Conservation (phyloP, 306 rosid genomes). For the Cicer yamashitae region DNA sequence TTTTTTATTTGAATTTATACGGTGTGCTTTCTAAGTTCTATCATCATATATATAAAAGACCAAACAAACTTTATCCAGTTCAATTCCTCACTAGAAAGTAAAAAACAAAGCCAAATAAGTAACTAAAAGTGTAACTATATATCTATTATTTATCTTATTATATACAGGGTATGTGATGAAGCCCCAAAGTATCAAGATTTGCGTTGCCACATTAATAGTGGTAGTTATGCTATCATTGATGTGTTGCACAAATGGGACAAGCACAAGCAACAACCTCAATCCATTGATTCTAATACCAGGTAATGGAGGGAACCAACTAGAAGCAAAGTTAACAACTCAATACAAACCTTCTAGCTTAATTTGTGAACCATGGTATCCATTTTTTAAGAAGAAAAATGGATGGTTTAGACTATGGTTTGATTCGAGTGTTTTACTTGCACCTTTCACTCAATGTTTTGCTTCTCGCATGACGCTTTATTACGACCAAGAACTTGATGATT, state of each 20-base stretch:
- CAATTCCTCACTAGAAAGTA: too few relatives aligned
- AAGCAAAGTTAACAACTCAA: slow-evolving; percentile 60
- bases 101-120: too few relatives aligned
- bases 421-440: slow-evolving; percentile 64
- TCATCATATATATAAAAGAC: too few relatives aligned
- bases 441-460: slow-evolving; percentile 83
- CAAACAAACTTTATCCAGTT: too few relatives aligned
- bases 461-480: slow-evolving; percentile 81
- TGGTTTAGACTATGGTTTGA: slow-evolving; percentile 97
- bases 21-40: too few relatives aligned
- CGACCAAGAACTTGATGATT: slow-evolving; percentile 62
- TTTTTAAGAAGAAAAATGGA: slow-evolving; percentile 52
- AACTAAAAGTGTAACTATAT: too few relatives aligned
- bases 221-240: slow-evolving; percentile 48
- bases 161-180: slow-evolving; percentile 36
- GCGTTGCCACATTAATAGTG: slow-evolving; percentile 36
- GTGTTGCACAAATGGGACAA: slow-evolving; percentile 52
- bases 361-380: slow-evolving; percentile 75
- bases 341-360: slow-evolving; percentile 62
- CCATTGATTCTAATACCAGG: slow-evolving; percentile 86
- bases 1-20: too few relatives aligned
- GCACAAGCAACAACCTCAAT: slow-evolving; percentile 49
- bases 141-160: too few relatives aligned
- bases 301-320: slow-evolving; percentile 88
- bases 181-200: slow-evolving; percentile 25